These are phyloP conservation scores for Spergularia bocconei DNA, from an alignment of 148 eudicot genomes.

Conservation along the genomic window DNA sequence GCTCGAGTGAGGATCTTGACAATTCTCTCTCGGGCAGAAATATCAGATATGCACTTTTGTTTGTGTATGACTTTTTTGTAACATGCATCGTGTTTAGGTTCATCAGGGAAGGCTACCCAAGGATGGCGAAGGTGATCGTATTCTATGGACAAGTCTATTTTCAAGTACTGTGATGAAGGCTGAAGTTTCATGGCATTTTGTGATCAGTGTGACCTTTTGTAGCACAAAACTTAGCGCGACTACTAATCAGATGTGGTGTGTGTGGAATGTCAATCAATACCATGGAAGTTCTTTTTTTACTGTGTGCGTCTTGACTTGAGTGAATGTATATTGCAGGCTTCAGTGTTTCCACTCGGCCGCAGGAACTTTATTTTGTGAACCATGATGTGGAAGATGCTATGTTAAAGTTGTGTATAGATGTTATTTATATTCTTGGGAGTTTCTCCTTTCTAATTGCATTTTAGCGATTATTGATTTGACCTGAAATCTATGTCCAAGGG, in stretches of 20 bases:
- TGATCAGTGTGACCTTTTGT: slow-evolving; percentile 17
- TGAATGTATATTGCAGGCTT: slow-evolving; percentile 46
- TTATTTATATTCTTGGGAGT: background rate
- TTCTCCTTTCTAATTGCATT: background rate
- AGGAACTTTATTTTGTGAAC: slow-evolving; percentile 20
- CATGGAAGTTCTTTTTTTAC: slow-evolving; percentile 27
- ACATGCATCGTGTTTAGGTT: slow-evolving; percentile 10
- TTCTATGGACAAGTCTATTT: slow-evolving; percentile 1
- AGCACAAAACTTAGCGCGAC: slow-evolving; percentile 23
- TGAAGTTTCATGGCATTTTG: slow-evolving; percentile 19
- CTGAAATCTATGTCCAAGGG: too few relatives aligned
- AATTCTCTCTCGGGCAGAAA: background rate
- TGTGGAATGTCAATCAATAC: slow-evolving; percentile 26
- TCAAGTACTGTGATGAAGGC: slow-evolving; percentile 12
- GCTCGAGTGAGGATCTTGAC: background rate
- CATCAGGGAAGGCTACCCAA: slow-evolving; percentile 41
- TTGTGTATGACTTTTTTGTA: background rate
- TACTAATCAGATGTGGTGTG: slow-evolving; percentile 24
- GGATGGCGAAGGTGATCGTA: slow-evolving; percentile 49
- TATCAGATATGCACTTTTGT: too few relatives aligned
- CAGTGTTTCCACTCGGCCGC: slow-evolving; percentile 18
- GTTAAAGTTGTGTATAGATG: slow-evolving; percentile 28
- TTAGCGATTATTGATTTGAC: background rate
- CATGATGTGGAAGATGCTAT: slow-evolving; percentile 13
- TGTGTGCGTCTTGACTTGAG: slow-evolving; percentile 29